Evolutionary conservation across 306 rosid species (phyloP).

Genomic region (Rubus idaeus): DNA sequence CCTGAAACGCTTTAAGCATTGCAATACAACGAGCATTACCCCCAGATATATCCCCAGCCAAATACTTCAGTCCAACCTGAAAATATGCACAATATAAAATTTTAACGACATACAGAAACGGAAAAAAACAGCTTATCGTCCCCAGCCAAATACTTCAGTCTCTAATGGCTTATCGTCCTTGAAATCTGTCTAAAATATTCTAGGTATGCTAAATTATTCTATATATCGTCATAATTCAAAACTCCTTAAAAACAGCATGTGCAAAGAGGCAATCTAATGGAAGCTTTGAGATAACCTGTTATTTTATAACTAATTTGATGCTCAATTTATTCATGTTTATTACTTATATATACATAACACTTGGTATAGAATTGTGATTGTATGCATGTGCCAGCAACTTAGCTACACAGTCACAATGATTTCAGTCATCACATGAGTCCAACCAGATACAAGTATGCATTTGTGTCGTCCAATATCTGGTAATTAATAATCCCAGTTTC

Average conservation of each 20-base stretch:
- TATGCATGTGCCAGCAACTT: slow-evolving; percentile 5
- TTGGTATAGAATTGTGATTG: not conserved
- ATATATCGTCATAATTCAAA: not conserved
- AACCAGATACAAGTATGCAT: not conserved
- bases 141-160: too few species aligned
- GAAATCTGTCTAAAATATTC: not conserved
- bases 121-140: not conserved
- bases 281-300: not conserved
- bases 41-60: slow-evolving; percentile 69
- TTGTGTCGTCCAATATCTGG: not conserved
- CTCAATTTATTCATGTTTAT: not conserved
- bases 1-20: slow-evolving; percentile 82
- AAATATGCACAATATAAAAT: slow-evolving; percentile 20
- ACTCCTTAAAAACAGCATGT: not conserved
- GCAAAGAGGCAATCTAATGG: not conserved
- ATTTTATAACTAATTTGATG: too few species aligned
- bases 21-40: slow-evolving; percentile 86
- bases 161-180: too few species aligned
- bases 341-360: not conserved
- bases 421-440: not conserved
- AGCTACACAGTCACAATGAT: not conserved
- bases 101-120: not conserved
- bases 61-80: slow-evolving; percentile 78
- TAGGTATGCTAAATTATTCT: not conserved
- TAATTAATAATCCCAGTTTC: not conserved